Conservation (phyloP, 768 basidiomycete genomes). For the Auricularia cornea region DNA sequence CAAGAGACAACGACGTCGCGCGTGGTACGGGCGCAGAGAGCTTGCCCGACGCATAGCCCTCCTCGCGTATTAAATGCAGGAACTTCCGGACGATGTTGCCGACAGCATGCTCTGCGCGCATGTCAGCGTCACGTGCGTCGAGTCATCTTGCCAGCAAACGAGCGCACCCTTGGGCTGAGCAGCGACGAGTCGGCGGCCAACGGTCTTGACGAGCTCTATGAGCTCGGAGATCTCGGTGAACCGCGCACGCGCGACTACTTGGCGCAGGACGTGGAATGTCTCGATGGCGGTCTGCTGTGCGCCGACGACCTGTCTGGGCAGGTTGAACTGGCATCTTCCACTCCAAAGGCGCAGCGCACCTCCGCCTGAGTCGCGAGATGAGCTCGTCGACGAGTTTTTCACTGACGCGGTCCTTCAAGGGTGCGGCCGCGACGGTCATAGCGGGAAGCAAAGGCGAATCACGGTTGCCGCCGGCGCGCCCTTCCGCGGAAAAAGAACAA, state of each 20-base stretch:
- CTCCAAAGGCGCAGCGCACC: background rate
- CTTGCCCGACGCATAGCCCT: conserved; percentile 74
- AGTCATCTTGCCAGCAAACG: conserved; percentile 5
- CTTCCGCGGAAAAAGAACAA: no score
- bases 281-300: conserved; percentile 85
- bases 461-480: no score
- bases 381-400: background rate
- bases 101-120: conserved; percentile 72
- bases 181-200: conserved; percentile 74
- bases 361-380: background rate
- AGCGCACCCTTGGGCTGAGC: conserved; percentile 88
- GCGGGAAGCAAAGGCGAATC: no score
- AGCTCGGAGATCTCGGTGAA: conserved; percentile 86
- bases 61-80: conserved; percentile 89
- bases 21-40: conserved; percentile 31
- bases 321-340: background rate
- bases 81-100: conserved; percentile 93
- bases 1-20: conserved; percentile 52
- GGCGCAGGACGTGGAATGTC: conserved; percentile 79
- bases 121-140: background rate
- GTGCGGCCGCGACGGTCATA: background rate
- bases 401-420: background rate
- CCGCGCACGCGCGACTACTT: conserved; percentile 78
- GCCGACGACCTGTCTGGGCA: conserved; percentile 75
- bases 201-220: conserved; percentile 64